Evolutionary conservation across 139 green algal species (phyloP), one percentile per base, ranked within the genome.

Genomic region (Micractinium sp.): DNA sequence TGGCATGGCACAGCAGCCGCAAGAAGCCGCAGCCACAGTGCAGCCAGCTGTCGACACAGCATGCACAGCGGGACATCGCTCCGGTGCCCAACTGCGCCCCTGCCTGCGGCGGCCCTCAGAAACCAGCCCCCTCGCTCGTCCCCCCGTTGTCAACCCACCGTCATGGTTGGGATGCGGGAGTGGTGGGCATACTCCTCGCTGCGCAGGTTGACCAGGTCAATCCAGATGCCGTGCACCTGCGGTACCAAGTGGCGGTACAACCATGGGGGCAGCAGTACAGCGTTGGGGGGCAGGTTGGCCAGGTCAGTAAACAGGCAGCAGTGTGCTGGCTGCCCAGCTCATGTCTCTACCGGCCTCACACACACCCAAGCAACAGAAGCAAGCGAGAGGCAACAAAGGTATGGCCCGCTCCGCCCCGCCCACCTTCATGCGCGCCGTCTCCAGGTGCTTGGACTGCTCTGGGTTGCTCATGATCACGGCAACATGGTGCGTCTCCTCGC

Each of bases 401-500:
- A 56, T 56, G 9, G 47, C 47, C 47, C 47, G 5, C 7, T 9
- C 27, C 19, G 15, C 35, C 36, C 38, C 3, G 12, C 83, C 2
- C 39, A 67, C 83, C 83, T 87, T 87, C 91, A 99, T 98, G 76
- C 95, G 94, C 5, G 98, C 98, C 27, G 98, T 99, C 91, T 99
- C 98, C 88, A 99, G 91, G 91, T 99, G 98, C 95, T 99, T 99
- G 31, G 95, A 98, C 92, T 99, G 98, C 29, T 99, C 97, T 0
- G 98, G 98, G 86, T 99, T 99, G 90, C 90, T 94, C 78, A 96
- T 92, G 47, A 99, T 98, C n/a, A 99, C 96, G 2, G 94, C 97
- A 25, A 97, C 88, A n/a, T 90, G 85, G 75, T 90, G 87, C 29
- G 80, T 90, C 79, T 95, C 90, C 85, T 95, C 82, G 38, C 94